These are phyloP conservation scores for Darksidea phi DNA, from an alignment of 495 filamentous ascomycete genomes.

Conservation along the genomic window DNA sequence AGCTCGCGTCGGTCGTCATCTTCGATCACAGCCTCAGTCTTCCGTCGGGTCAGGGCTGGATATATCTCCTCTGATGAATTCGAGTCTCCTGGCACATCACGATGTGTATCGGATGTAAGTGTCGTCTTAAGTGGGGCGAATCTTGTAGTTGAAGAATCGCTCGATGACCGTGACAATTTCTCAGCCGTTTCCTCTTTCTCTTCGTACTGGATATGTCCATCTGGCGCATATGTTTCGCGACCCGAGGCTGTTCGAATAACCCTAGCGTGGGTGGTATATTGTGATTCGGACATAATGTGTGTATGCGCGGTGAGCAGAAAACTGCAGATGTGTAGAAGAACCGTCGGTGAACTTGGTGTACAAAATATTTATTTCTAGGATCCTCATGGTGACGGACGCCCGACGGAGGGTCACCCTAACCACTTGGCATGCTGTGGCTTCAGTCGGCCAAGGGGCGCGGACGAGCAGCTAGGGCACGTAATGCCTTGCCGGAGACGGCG, in stretches of 20 bases:
- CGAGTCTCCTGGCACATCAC: too few species aligned
- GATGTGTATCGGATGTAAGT: not conserved
- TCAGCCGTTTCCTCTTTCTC: not conserved
- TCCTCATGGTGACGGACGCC: too few species aligned
- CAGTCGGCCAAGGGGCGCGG: too few species aligned
- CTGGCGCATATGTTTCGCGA: not conserved
- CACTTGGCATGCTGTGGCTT: too few species aligned
- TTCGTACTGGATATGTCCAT: not conserved
- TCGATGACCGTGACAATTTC: not conserved
- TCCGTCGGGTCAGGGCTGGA: not conserved
- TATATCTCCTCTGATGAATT: not conserved
- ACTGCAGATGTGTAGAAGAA: not conserved
- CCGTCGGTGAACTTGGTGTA: not conserved
- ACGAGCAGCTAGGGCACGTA: too few species aligned
- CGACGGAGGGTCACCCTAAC: too few species aligned
- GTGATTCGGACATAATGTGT: not conserved
- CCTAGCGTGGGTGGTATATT: not conserved
- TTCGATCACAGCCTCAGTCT: not conserved
- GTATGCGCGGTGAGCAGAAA: not conserved
- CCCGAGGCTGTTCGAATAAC: not conserved
- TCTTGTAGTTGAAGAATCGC: not conserved
- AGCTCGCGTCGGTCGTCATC: constrained; percentile 7
- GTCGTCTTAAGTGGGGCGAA: not conserved
- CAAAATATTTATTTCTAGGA: too few species aligned
- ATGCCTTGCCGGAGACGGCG: too few species aligned